phyloP scores from a whole-genome alignment of 2,329 filamentous ascomycete species.

The Didymella pomorum region DNA sequence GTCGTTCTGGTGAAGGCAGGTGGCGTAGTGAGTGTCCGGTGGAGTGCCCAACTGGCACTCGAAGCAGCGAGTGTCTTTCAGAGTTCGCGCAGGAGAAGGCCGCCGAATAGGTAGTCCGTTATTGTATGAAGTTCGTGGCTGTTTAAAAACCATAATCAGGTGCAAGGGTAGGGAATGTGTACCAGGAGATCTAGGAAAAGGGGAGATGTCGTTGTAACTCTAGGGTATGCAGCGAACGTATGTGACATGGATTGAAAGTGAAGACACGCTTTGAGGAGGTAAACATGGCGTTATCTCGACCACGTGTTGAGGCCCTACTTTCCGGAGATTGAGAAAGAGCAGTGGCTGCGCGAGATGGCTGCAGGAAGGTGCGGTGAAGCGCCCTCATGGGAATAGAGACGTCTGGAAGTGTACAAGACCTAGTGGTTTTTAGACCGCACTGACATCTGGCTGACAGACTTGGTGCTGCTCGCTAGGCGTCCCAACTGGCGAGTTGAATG shows the following conservation, averaged over 20 bases:
- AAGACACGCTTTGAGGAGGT: constrained; percentile 1
- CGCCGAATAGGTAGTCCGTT: constrained; percentile 18
- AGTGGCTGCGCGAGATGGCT: not conserved
- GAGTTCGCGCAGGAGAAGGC: constrained; percentile 13
- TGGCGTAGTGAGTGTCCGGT: constrained; percentile 13
- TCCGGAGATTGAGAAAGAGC: not conserved
- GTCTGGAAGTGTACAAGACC: no score
- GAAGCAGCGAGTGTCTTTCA: constrained; percentile 22
- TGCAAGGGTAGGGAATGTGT: constrained; percentile 19
- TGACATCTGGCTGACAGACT: no score
- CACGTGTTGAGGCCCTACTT: constrained; percentile 12
- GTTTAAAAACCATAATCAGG: constrained; percentile 29
- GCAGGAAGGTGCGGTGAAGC: not conserved
- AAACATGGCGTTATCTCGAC: constrained; percentile 10
- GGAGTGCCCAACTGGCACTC: constrained; percentile 21
- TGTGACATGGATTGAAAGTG: not conserved
- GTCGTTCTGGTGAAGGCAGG: constrained; percentile 28
- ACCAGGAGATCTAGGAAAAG: constrained; percentile 16
- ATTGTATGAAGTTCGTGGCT: constrained; percentile 20
- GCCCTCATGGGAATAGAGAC: no score
- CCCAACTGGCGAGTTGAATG: not conserved
- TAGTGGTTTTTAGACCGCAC: no score
- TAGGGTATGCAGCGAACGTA: constrained; percentile 13
- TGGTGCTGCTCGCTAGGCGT: not conserved
- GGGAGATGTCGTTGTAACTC: constrained; percentile 15